Base-by-base conservation (phyloP, 768 basidiomycete species). In the Hemileccinum rubropunctum region DNA sequence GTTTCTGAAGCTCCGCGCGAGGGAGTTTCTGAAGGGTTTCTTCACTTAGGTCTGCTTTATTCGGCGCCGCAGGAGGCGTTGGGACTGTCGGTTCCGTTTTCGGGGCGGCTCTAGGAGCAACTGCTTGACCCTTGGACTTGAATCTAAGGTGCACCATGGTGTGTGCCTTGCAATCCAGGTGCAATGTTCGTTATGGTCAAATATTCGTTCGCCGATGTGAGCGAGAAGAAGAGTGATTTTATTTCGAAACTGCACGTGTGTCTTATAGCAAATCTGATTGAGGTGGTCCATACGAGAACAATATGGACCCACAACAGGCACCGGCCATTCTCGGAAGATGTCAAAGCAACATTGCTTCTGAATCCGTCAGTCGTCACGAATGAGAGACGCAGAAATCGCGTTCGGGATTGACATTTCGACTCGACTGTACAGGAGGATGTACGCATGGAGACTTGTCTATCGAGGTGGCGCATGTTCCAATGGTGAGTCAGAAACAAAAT, bases 1-100 rank as follows among this genome's bases (percentile, higher is more conserved):
- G 38, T 32, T 66, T 64, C 47, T 66, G 65, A 20, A 66, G 57
- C 28, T 54, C 37, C 1, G 48, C 47, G 6, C 67, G 63, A 43
- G 67, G 26, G 13, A 66, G 53, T 27, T 56, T 58, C 42, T 52
- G 59, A 27, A 66, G 66, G 23, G 50, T 20, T 34, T 2, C 48
- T 40, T 62, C 58, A 27, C 41, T 54, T 36, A 59, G 32, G 8
- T 48, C 21, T 6, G 12, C n/a, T 9, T 42, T 37, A 3, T 45
- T 36, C 21, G 37, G 36, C 4, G 42, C n/a, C n/a, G n/a, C n/a
- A n/a, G n/a, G n/a, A n/a, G n/a, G 33, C 18, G 36, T 20, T 15
- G 51, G 30, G 45, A 28, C 4, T 17, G 41, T 36, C 18, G 26
- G 34, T 20, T 42, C 20, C 7, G 18, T 41, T 32, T 46, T 42